phyloP scores from a whole-genome alignment of 257 asterid species.

The Nicotiana knightiana region DNA sequence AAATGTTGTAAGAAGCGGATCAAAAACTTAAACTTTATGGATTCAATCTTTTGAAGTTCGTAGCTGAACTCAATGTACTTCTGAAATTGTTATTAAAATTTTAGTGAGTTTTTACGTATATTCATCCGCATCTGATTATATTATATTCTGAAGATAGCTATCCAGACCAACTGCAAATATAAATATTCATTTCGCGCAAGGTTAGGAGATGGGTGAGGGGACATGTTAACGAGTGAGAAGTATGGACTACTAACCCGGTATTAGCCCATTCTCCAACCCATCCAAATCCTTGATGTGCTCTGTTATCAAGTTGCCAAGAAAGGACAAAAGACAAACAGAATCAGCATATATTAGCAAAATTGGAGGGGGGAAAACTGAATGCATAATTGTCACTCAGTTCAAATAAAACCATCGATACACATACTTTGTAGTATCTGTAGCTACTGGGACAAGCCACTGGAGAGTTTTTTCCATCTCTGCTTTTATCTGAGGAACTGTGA shows the following conservation, averaged over 20 bases:
- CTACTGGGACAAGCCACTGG: conserved; percentile 92
- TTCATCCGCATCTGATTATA: not conserved
- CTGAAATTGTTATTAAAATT: not conserved
- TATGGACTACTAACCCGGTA: conserved; percentile 55
- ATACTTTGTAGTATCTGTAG: conserved; percentile 86
- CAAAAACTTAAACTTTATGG: not conserved
- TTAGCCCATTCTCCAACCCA: conserved; percentile 99
- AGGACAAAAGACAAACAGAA: not conserved
- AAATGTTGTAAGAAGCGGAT: not conserved
- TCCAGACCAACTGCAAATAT: not conserved
- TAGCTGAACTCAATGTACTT: not conserved
- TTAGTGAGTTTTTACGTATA: not conserved
- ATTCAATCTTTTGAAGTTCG: not conserved
- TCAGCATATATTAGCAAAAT: not conserved
- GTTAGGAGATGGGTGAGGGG: no score
- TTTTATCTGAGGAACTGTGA: conserved; percentile 70
- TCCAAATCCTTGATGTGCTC: conserved; percentile 99
- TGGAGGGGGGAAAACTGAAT: no score
- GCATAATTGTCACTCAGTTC: not conserved
- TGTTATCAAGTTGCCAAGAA: conserved; percentile 24
- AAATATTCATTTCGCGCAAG: no score
- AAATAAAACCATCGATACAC: not conserved
- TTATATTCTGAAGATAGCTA: not conserved
- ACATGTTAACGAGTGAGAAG: not conserved
- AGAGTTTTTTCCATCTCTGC: conserved; percentile 94